A percentile compares a stretch with the other conserved stretches of the same genome.
phyloP scores from a whole-genome alignment of 2,329 filamentous ascomycete species.

The Diaporthe vaccinii region DNA sequence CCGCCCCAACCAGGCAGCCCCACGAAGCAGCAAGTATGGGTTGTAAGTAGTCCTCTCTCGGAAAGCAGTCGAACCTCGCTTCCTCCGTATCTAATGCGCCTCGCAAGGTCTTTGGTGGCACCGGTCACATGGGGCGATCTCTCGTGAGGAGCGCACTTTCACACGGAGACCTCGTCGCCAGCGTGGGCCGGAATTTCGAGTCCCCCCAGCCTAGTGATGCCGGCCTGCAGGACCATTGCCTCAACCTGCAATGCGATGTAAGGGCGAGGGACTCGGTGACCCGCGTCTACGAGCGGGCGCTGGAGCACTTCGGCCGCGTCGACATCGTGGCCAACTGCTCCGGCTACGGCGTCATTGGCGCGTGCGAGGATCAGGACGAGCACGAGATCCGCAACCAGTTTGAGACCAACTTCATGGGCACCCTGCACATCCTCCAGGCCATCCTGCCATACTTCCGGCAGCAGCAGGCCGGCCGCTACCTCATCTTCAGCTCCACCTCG shows the following conservation, averaged over 20 bases:
- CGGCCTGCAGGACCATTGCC: conserved; percentile 77
- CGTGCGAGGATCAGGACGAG: conserved; percentile 97
- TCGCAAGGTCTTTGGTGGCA: conserved; percentile 87
- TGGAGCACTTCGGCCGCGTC: conserved; percentile 82
- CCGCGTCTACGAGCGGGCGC: conserved; percentile 76
- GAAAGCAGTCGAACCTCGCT: conserved; percentile 31
- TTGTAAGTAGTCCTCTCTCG: conserved; percentile 68
- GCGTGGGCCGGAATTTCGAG: conserved; percentile 87
- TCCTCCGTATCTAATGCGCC: conserved; percentile 29
- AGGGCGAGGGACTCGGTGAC: conserved; percentile 83
- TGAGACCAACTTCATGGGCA: conserved; percentile 97
- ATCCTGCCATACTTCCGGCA: conserved; percentile 89
- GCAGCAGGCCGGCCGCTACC: conserved; percentile 82
- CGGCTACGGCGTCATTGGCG: conserved; percentile 94
- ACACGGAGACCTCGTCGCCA: conserved; percentile 86
- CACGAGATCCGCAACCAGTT: conserved; percentile 96
- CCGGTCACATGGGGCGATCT: conserved; percentile 95
- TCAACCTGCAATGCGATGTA: conserved; percentile 91
- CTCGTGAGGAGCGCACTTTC: conserved; percentile 85
- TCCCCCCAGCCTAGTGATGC: conserved; percentile 80
- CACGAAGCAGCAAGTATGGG: conserved; percentile 85
- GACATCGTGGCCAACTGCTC: conserved; percentile 95
- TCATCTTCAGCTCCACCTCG: conserved; percentile 94
- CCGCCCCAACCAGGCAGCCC: conserved; percentile 81
- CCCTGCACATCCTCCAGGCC: conserved; percentile 90